A percentile compares a stretch with the other conserved stretches of the same genome.
Evolutionary conservation across 257 asterid genomes (phyloP).

Genomic region (Scutellaria barbata): DNA sequence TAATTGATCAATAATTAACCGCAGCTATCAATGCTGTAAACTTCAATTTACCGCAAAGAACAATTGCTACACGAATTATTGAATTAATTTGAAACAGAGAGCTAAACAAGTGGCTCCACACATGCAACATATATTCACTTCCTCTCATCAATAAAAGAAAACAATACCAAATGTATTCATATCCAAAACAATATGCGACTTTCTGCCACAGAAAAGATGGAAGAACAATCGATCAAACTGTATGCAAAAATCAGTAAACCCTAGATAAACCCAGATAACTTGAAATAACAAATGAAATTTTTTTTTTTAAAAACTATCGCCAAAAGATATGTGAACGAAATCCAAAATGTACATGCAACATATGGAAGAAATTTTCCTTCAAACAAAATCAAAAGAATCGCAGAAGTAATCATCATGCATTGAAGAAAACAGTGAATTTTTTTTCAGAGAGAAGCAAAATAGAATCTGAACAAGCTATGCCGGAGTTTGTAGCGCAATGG

Average conservation of each 20-base stretch:
- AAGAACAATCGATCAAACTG: slow-evolving; percentile 13
- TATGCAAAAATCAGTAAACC: slow-evolving; percentile 34
- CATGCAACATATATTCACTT: slow-evolving; percentile 30
- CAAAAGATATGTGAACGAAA: neutral
- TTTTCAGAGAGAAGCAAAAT: neutral
- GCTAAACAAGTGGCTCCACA: slow-evolving; percentile 5
- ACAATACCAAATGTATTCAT: neutral
- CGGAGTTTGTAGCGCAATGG: slow-evolving; percentile 1
- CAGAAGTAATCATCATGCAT: slow-evolving; percentile 32
- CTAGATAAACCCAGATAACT: slow-evolving; percentile 31
- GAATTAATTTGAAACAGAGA: slow-evolving; percentile 15
- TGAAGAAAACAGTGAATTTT: neutral
- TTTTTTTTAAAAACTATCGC: too few species aligned
- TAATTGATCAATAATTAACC: neutral
- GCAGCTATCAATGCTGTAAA: neutral
- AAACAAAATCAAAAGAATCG: slow-evolving; percentile 12
- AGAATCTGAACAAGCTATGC: slow-evolving; percentile 5
- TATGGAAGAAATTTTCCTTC: neutral
- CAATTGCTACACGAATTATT: neutral
- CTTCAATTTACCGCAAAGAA: neutral
- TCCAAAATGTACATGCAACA: neutral
- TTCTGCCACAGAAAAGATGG: slow-evolving; percentile 5
- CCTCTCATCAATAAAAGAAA: neutral
- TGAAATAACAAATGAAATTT: neutral
- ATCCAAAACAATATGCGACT: neutral